Percentiles rank a stretch among this genome's conserved stretches.
These are phyloP conservation scores for Colletotrichum simmondsii DNA, from an alignment of 2,329 filamentous ascomycete genomes.

Conservation along the genomic window DNA sequence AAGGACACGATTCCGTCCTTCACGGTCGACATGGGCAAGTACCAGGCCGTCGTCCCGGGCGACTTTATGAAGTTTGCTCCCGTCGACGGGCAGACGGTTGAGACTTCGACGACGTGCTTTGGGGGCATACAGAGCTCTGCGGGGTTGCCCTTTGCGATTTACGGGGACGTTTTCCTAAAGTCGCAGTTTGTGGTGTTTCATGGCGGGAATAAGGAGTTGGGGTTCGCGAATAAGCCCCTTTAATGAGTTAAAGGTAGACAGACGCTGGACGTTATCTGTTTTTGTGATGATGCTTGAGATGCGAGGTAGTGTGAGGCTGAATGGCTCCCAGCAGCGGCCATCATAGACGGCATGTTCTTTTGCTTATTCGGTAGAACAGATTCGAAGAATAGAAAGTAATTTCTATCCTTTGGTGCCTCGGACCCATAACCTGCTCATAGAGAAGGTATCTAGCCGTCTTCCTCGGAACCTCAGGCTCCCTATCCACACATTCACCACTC, in stretches of 20 bases:
- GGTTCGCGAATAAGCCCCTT: slow-evolving; percentile 52
- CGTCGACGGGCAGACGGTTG: slow-evolving; percentile 34
- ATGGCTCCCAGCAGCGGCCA: background rate
- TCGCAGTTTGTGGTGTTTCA: slow-evolving; percentile 57
- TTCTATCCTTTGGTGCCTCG: background rate
- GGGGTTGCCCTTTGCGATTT: slow-evolving; percentile 49
- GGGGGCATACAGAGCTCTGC: slow-evolving; percentile 51
- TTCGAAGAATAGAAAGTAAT: background rate
- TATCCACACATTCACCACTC: background rate
- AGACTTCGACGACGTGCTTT: slow-evolving; percentile 43
- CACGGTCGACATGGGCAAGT: slow-evolving; percentile 46
- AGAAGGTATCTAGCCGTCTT: background rate
- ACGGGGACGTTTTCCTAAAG: slow-evolving; percentile 56
- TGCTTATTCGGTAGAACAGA: background rate
- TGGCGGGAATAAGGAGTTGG: slow-evolving; percentile 43
- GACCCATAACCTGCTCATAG: background rate
- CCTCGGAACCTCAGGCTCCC: background rate
- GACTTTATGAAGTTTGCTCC: slow-evolving; percentile 51
- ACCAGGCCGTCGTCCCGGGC: slow-evolving; percentile 48
- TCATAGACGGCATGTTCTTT: background rate
- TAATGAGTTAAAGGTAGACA: background rate
- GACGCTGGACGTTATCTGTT: slow-evolving; percentile 1
- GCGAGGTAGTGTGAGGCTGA: background rate
- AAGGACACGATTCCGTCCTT: slow-evolving; percentile 57
- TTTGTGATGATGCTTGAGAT: background rate